phyloP scores from a whole-genome alignment of 495 filamentous ascomycete species.

The Daldinia bambusicola region DNA sequence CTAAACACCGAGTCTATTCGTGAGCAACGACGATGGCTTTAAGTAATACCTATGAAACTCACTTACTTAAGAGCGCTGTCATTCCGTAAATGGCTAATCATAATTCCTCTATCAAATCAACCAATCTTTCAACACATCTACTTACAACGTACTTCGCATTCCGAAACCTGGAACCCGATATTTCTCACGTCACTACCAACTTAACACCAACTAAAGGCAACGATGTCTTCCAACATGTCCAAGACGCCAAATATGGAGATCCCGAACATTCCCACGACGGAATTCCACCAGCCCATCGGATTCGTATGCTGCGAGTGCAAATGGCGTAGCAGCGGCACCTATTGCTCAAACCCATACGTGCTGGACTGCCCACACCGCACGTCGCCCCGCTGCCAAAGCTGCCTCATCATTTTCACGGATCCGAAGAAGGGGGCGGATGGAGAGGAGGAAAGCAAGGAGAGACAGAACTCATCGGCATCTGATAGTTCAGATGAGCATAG shows the following conservation, averaged over 20 bases:
- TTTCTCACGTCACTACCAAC: neutral
- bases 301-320: constrained; percentile 42
- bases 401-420: constrained; percentile 36
- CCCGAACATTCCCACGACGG: constrained; percentile 5
- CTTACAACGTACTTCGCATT: neutral
- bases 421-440: neutral
- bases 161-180: neutral
- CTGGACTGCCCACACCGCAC: constrained; percentile 35
- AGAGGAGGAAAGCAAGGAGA: neutral
- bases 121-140: neutral
- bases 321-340: constrained; percentile 38
- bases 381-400: constrained; percentile 32
- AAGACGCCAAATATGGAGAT: neutral
- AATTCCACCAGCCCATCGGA: constrained; percentile 41
- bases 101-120: neutral
- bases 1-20: neutral
- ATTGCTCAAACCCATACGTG: constrained; percentile 37
- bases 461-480: neutral
- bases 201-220: neutral
- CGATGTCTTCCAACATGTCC: neutral
- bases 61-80: neutral
- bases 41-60: neutral
- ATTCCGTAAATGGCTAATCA: neutral
- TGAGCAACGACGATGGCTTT: neutral
- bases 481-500: neutral